These are phyloP conservation scores for Sesbania bispinosa DNA, from an alignment of 306 rosid genomes.

Conservation along the genomic window DNA sequence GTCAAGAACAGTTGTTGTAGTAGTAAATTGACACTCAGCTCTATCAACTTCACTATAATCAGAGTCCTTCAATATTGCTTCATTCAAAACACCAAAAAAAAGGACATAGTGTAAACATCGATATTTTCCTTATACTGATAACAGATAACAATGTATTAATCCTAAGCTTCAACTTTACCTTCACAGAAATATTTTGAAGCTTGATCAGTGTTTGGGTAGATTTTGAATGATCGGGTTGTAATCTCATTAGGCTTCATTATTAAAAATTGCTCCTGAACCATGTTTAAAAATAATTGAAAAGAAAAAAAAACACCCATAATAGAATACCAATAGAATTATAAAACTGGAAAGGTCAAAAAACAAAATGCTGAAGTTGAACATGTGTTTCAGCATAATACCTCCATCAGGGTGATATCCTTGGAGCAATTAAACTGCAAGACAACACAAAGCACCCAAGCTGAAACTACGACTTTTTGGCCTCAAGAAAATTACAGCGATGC, in stretches of 20 bases:
- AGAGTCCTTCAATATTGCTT: constrained; percentile 91
- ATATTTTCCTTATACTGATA: constrained; percentile 1
- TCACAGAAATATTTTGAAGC: constrained; percentile 84
- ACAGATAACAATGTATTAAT: not conserved
- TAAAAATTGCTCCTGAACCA: constrained; percentile 75
- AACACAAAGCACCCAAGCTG: constrained; percentile 23
- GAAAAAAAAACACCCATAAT: not conserved
- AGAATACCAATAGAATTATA: not conserved
- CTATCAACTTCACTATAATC: constrained; percentile 82
- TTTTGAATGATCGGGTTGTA: constrained; percentile 60
- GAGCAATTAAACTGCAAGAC: constrained; percentile 90
- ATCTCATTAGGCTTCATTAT: constrained; percentile 84
- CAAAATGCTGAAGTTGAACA: not conserved
- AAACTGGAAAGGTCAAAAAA: not conserved
- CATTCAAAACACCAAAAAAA: constrained; percentile 22
- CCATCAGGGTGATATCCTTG: constrained; percentile 80
- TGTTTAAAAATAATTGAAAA: not conserved
- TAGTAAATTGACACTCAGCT: constrained; percentile 94
- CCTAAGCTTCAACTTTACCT: constrained; percentile 46
- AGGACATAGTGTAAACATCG: not conserved
- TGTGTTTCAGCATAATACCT: constrained; percentile 49
- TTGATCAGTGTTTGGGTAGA: constrained; percentile 75
- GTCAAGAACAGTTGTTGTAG: constrained; percentile 74
- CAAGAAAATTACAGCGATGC: not conserved
- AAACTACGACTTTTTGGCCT: constrained; percentile 12